phyloP scores from a whole-genome alignment of 306 rosid genomes.

The Gastrolobium bilobum region DNA sequence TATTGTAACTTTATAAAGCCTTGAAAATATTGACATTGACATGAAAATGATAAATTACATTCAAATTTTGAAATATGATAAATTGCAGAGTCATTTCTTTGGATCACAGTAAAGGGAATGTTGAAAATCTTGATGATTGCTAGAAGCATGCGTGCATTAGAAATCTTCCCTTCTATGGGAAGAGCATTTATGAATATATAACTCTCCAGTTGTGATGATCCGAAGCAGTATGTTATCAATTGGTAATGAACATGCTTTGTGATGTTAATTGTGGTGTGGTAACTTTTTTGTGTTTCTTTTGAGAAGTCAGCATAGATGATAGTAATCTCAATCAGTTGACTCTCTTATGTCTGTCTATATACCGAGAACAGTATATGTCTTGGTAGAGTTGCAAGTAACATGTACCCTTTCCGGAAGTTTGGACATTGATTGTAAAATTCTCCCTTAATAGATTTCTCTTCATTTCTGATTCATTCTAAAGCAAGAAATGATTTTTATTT shows the following conservation, averaged over 20 bases:
- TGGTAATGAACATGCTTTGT: conserved; percentile 17
- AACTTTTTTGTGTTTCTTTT: not conserved
- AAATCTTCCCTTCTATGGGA: conserved; percentile 37
- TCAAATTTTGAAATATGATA: not conserved
- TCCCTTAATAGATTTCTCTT: not conserved
- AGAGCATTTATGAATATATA: conserved; percentile 12
- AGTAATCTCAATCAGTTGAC: not conserved
- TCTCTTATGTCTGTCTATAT: not conserved
- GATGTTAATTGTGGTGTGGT: not conserved
- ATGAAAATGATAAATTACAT: not conserved
- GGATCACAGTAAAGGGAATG: not conserved
- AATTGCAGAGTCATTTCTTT: not conserved
- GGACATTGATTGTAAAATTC: not conserved
- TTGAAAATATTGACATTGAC: not conserved
- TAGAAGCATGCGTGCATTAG: not conserved
- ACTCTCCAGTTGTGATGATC: not conserved
- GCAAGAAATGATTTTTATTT: conserved; percentile 15
- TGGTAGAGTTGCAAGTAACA: not conserved
- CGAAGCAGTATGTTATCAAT: conserved; percentile 5
- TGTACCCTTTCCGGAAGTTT: conserved; percentile 1
- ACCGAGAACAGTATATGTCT: not conserved
- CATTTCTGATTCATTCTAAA: not conserved
- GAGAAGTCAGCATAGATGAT: not conserved
- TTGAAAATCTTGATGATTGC: conserved; percentile 6
- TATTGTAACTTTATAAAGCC: not conserved